Percentiles rank a stretch among this genome's conserved stretches.
Conservation (phyloP, 1,139 yeast genomes). For the Kurtzmaniella quercitrusa region DNA sequence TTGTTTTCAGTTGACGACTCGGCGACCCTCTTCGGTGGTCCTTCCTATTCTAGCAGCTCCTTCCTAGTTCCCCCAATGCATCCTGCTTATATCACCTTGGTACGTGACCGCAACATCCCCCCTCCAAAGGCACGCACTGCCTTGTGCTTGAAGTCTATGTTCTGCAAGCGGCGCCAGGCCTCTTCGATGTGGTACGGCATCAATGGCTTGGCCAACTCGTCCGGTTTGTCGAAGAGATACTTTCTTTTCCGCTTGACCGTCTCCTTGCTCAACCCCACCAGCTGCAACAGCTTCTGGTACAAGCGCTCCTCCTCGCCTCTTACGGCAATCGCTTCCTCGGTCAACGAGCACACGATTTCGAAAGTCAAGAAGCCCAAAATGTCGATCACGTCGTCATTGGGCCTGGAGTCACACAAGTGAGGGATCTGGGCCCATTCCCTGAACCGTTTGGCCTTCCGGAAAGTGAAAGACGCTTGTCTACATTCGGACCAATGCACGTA, state of each 20-base stretch:
- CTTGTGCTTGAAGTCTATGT: conserved; percentile 52
- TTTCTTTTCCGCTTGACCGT: conserved; percentile 41
- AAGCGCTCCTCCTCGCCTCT: conserved; percentile 62
- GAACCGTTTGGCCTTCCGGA: conserved; percentile 85
- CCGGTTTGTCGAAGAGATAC: conserved; percentile 86
- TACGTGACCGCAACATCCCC: conserved; percentile 49
- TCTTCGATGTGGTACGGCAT: conserved; percentile 82
- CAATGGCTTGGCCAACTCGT: conserved; percentile 78
- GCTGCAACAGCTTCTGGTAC: conserved; percentile 24
- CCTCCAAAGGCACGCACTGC: conserved; percentile 77
- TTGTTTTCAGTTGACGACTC: too few relatives aligned
- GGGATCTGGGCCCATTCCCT: conserved; percentile 95
- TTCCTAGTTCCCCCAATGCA: too few relatives aligned
- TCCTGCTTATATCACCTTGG: conserved; percentile 30
- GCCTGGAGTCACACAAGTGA: conserved; percentile 81
- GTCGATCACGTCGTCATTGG: conserved; percentile 95
- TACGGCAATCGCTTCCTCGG: conserved; percentile 85
- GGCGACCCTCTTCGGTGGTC: too few relatives aligned
- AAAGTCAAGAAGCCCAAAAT: conserved; percentile 92
- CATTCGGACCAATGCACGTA: conserved; percentile 99
- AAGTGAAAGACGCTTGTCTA: conserved; percentile 95
- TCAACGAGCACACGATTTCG: conserved; percentile 91
- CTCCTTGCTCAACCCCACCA: conserved; percentile 19
- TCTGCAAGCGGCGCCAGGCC: conserved; percentile 84
- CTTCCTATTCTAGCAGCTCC: too few relatives aligned